Conservation (phyloP, 805 yeast species). For the Schizosaccharomyces osmophilus region DNA sequence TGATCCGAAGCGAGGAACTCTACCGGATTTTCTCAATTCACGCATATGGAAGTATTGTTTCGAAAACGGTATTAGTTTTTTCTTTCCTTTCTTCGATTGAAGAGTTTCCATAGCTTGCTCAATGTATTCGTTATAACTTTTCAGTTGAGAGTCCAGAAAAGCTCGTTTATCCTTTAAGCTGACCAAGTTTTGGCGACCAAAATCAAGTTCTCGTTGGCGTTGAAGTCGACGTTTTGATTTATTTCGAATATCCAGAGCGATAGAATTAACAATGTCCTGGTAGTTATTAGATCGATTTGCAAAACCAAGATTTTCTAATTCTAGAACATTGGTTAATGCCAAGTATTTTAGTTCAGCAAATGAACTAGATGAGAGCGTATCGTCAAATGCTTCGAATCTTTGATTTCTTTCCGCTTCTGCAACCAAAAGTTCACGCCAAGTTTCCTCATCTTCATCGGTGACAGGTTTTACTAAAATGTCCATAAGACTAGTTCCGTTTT, state of each 20-base stretch:
- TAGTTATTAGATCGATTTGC: slow-evolving; percentile 45
- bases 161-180: slow-evolving; percentile 23
- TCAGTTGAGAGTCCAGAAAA: slow-evolving; percentile 19
- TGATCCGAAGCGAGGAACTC: slow-evolving; percentile 42
- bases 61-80: slow-evolving; percentile 26
- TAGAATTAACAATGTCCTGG: slow-evolving; percentile 57
- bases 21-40: slow-evolving; percentile 38
- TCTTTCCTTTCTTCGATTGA: slow-evolving; percentile 18
- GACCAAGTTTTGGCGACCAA: slow-evolving; percentile 21
- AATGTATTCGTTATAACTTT: slow-evolving; percentile 23
- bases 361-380: slow-evolving; percentile 11
- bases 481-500: slow-evolving; percentile 38
- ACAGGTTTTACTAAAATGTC: slow-evolving; percentile 48
- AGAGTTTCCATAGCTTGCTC: slow-evolving; percentile 26
- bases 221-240: slow-evolving; percentile 27
- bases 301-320: slow-evolving; percentile 42
- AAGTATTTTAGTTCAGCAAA: slow-evolving; percentile 58
- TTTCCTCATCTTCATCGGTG: slow-evolving; percentile 40
- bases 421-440: slow-evolving; percentile 29
- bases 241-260: slow-evolving; percentile 52
- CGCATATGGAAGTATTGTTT: slow-evolving; percentile 57
- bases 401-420: slow-evolving; percentile 17
- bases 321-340: slow-evolving; percentile 50
- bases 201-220: slow-evolving; percentile 22
- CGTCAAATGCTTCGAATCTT: neutral